phyloP scores from a whole-genome alignment of 1,139 yeast genomes.

The Magnusiomyces fungicola region DNA sequence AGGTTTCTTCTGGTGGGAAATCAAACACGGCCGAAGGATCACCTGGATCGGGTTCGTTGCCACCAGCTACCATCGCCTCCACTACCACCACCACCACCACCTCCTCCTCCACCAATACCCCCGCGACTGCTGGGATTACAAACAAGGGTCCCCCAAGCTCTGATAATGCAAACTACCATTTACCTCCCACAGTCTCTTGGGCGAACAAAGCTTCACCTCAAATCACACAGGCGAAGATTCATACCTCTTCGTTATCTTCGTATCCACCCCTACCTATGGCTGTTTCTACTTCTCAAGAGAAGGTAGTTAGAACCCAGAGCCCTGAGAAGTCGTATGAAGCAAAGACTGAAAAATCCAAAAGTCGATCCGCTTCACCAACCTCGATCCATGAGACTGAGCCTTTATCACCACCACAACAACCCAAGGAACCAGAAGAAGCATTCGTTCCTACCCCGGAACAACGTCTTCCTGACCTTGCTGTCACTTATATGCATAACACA shows the following conservation, averaged over 20 bases:
- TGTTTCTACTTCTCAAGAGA: not conserved
- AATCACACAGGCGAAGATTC: conserved; percentile 8
- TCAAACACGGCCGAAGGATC: too few species aligned
- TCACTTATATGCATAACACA: conserved; percentile 1
- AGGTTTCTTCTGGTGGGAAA: conserved; percentile 40
- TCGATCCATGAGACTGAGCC: not conserved
- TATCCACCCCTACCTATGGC: conserved; percentile 30
- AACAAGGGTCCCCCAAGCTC: not conserved
- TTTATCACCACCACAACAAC: not conserved
- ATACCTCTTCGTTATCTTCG: conserved; percentile 25
- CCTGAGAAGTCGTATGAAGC: not conserved
- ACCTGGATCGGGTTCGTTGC: too few species aligned
- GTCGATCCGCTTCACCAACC: not conserved
- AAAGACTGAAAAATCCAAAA: not conserved
- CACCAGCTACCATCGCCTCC: not conserved
- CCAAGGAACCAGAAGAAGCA: not conserved
- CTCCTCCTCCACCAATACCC: conserved; percentile 20
- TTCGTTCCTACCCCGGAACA: conserved; percentile 3
- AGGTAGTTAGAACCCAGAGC: not conserved
- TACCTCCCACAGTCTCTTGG: conserved; percentile 38
- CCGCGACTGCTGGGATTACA: too few species aligned
- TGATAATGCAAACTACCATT: conserved; percentile 10
- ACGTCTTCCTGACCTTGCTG: conserved; percentile 3
- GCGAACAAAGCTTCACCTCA: conserved; percentile 30
- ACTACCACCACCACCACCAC: not conserved